These are phyloP conservation scores for Tetrapisispora namnaoensis DNA, from an alignment of 805 yeast genomes.

Conservation along the genomic window DNA sequence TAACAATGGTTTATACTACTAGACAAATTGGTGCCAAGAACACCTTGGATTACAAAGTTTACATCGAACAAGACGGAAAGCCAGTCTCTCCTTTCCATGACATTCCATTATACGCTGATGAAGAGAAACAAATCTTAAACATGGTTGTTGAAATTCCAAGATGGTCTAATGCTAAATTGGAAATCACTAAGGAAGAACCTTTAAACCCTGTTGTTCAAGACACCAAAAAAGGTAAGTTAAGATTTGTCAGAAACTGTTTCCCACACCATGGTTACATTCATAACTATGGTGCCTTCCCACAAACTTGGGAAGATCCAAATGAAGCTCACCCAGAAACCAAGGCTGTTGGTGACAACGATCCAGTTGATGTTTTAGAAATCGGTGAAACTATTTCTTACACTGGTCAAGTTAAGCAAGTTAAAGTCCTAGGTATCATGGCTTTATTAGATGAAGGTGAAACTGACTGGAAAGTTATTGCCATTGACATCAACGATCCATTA, in stretches of 20 bases:
- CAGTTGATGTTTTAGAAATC: conserved; percentile 76
- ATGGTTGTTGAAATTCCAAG: conserved; percentile 97
- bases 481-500: conserved; percentile 80
- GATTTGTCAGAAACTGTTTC: conserved; percentile 95
- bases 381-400: conserved; percentile 56
- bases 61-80: conserved; percentile 85
- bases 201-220: conserved; percentile 95
- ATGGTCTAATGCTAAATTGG: conserved; percentile 97
- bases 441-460: conserved; percentile 86
- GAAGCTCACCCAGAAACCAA: conserved; percentile 54
- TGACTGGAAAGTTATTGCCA: conserved; percentile 87
- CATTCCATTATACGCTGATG: conserved; percentile 86
- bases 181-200: conserved; percentile 73
- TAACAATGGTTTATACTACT: conserved; percentile 62
- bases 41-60: conserved; percentile 89
- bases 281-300: conserved; percentile 98
- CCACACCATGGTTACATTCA: conserved; percentile 98
- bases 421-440: conserved; percentile 90
- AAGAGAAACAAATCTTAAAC: conserved; percentile 77
- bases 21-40: conserved; percentile 94
- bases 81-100: conserved; percentile 94
- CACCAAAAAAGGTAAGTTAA: conserved; percentile 91
- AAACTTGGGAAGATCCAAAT: conserved; percentile 76
- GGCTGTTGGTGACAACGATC: conserved; percentile 75
- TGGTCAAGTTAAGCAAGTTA: conserved; percentile 78